Evolutionary conservation across 257 asterid genomes (phyloP).

Genomic region (Solanum chmielewskii): DNA sequence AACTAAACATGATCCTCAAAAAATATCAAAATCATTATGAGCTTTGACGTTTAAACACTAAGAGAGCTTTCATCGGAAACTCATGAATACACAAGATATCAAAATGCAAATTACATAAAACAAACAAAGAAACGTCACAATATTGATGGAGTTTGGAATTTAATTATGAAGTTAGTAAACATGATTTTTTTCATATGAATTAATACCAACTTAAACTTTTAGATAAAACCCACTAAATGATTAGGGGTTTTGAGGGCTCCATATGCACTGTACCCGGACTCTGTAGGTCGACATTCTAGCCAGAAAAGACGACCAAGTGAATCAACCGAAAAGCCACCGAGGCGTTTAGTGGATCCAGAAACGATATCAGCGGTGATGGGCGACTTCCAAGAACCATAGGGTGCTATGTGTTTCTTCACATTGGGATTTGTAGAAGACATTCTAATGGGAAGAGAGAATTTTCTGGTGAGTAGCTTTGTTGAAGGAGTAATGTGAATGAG

Average conservation of each 20-base stretch:
- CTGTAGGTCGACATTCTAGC: slow-evolving; percentile 79
- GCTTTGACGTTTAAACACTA: not conserved
- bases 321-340: slow-evolving; percentile 64
- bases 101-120: too few species aligned
- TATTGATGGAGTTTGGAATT: not conserved
- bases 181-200: not conserved
- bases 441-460: not conserved
- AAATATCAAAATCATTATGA: not conserved
- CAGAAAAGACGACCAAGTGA: slow-evolving; percentile 60
- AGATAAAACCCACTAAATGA: not conserved
- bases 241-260: not conserved
- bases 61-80: too few species aligned
- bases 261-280: slow-evolving; percentile 64
- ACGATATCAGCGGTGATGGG: slow-evolving; percentile 81
- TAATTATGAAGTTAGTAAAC: not conserved
- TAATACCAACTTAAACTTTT: not conserved
- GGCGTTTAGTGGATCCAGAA: slow-evolving; percentile 59
- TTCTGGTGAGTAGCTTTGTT: not conserved
- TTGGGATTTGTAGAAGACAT: slow-evolving; percentile 9
- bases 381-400: slow-evolving; percentile 96
- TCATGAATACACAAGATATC: too few species aligned
- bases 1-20: not conserved
- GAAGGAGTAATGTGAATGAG: not conserved
- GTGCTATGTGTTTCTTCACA: slow-evolving; percentile 32
- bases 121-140: not conserved